phyloP scores from a whole-genome alignment of 2,329 filamentous ascomycete genomes.

The Pleoardoris graminearum region DNA sequence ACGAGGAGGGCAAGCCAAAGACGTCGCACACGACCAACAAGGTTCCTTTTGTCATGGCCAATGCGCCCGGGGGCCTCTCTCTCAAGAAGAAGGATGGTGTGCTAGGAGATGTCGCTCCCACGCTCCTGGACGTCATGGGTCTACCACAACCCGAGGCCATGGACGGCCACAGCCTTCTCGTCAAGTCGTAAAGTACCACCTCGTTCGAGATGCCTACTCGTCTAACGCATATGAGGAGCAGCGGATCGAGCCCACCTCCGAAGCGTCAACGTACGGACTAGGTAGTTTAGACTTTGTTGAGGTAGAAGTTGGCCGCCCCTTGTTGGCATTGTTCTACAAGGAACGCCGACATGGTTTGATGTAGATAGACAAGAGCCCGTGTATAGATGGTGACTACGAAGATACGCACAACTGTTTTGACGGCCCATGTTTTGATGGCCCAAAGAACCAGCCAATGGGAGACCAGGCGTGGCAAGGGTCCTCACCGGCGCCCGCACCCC shows the following conservation, averaged over 20 bases:
- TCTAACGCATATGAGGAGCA: slow-evolving; percentile 6
- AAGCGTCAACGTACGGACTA: slow-evolving; percentile 8
- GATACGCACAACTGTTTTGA: neutral
- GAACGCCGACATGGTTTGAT: neutral
- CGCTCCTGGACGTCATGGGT: slow-evolving; percentile 86
- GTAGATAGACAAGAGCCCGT: slow-evolving; percentile 6
- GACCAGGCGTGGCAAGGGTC: slow-evolving; percentile 1
- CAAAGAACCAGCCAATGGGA: neutral
- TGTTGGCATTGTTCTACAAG: neutral
- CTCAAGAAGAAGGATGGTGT: slow-evolving; percentile 84
- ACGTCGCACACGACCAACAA: slow-evolving; percentile 98
- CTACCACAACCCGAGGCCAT: slow-evolving; percentile 88
- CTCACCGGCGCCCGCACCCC: slow-evolving; percentile 8
- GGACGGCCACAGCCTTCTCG: slow-evolving; percentile 81
- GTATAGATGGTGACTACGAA: slow-evolving; percentile 3
- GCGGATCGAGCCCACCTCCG: neutral
- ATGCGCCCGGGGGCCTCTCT: slow-evolving; percentile 86
- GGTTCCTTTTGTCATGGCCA: slow-evolving; percentile 97
- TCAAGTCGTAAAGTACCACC: slow-evolving; percentile 61
- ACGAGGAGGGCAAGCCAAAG: slow-evolving; percentile 92
- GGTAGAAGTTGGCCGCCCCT: neutral
- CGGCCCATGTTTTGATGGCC: neutral
- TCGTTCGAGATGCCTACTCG: neutral
- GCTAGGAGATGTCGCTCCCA: slow-evolving; percentile 97
- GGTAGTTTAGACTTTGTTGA: neutral